phyloP scores from a whole-genome alignment of 2,329 filamentous ascomycete genomes.

The Helminthosporium solani region DNA sequence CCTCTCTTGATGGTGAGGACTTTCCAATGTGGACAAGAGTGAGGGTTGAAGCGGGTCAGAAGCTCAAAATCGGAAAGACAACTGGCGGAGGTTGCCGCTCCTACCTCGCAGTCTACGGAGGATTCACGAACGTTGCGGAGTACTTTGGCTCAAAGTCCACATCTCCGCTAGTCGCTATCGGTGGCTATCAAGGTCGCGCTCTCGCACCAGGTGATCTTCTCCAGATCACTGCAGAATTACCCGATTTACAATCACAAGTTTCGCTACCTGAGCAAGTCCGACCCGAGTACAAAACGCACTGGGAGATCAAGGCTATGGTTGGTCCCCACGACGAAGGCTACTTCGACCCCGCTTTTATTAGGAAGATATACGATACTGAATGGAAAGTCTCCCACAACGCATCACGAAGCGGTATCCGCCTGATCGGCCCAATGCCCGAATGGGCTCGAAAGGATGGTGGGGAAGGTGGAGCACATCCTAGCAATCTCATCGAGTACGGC shows the following conservation, averaged over 20 bases:
- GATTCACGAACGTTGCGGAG: conserved; percentile 54
- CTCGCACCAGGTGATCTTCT: conserved; percentile 58
- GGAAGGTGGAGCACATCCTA: conserved; percentile 64
- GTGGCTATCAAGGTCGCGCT: conserved; percentile 60
- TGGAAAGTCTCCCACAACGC: conserved; percentile 65
- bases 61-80: conserved; percentile 57
- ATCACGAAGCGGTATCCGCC: conserved; percentile 60
- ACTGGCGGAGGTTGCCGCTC: conserved; percentile 55
- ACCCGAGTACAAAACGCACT: conserved; percentile 52
- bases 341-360: conserved; percentile 53
- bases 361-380: conserved; percentile 58
- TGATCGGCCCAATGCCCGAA: conserved; percentile 59
- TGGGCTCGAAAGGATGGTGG: conserved; percentile 63
- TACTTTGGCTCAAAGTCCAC: conserved; percentile 63
- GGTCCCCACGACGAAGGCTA: conserved; percentile 60
- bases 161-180: conserved; percentile 57
- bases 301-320: conserved; percentile 57
- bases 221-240: conserved; percentile 45
- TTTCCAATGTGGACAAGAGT: conserved; percentile 59
- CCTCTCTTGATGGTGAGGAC: conserved; percentile 51
- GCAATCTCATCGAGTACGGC: conserved; percentile 55
- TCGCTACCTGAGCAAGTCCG: conserved; percentile 49
- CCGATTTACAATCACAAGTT: conserved; percentile 21
- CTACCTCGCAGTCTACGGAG: conserved; percentile 60
- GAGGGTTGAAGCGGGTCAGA: conserved; percentile 54